phyloP scores from a whole-genome alignment of 352 stramenopile genomes.

The Phytophthora ramorum region DNA sequence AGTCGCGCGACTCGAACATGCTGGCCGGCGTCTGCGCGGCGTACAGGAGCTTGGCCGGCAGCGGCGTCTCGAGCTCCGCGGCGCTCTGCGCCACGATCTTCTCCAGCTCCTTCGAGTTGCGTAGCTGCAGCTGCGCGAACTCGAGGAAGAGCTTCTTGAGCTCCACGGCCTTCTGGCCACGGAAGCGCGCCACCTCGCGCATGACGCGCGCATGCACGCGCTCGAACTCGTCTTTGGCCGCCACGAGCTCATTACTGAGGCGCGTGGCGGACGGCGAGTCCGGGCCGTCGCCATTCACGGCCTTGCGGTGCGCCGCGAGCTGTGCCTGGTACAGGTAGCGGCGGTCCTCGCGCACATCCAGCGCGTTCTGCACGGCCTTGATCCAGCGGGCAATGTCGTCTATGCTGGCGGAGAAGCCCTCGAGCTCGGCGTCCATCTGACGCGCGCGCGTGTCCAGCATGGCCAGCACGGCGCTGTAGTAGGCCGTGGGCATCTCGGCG shows the following conservation, averaged over 20 bases:
- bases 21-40: constrained; percentile 41
- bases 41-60: constrained; percentile 50
- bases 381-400: constrained; percentile 84
- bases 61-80: constrained; percentile 47
- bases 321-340: constrained; percentile 83
- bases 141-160: constrained; percentile 77
- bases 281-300: constrained; percentile 32
- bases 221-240: constrained; percentile 80
- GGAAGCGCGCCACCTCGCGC: constrained; percentile 75
- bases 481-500: constrained; percentile 63
- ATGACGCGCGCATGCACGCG: constrained; percentile 80
- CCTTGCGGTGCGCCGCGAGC: constrained; percentile 54
- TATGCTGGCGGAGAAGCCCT: constrained; percentile 62
- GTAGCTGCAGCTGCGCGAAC: constrained; percentile 67
- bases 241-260: constrained; percentile 60
- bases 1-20: constrained; percentile 51
- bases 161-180: constrained; percentile 75
- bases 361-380: constrained; percentile 68
- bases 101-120: constrained; percentile 59
- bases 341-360: constrained; percentile 82
- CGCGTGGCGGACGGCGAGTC: constrained; percentile 37
- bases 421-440: constrained; percentile 79
- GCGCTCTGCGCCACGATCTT: constrained; percentile 55
- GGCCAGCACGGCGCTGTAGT: constrained; percentile 68
- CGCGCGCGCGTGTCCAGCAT: constrained; percentile 78